Evolutionary conservation across 1,139 yeast genomes (phyloP), one percentile per base, ranked within the genome.

Genomic region (Keqinozyma sinolaborantium): DNA sequence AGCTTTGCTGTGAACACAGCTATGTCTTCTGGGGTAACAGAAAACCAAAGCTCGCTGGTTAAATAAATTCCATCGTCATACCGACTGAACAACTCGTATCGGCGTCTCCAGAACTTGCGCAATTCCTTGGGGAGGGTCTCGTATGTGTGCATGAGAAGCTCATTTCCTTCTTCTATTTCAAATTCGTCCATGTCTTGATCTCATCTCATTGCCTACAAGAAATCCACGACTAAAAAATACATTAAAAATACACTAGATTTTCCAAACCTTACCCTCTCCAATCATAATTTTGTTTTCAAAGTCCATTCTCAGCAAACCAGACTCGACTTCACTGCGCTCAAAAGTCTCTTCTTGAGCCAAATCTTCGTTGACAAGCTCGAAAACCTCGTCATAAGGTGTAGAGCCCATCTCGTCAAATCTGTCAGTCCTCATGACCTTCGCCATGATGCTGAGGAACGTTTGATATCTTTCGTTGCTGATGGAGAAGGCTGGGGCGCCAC

Each of bases 1-100:
- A 82, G 70, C 30, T 67, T 63, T 0, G 96, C 90, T 0, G 77
- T 58, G 46, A 77, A 77, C 16, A 61, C 57, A 1, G 95, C 95
- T 4, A 85, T 60, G 2, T 56, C 48, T 50, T 92, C 98, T 0
- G 97, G 95, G 0, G 98, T 92, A 4, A 88, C 96, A 35, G 95
- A 83, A 54, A 70, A 92, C 95, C 96, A 87, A 36, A 88, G 69
- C 47, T 83, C 95, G 9, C 77, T 65, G 2, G 84, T 83, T 64
- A 94, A 64, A 44, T 71, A 68, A 9, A 88, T 68, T 0, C 96
- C 95, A 4, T 80, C 75, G 43, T 83, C 86, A 47, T 63, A 84
- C 38, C 56, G 61, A 8, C 73, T 57, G 52, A 86, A 87, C 23
- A 86, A 56, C 14, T 51, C 47, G 49, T 80, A 73, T 26, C 95